A percentile compares a stretch with the other conserved stretches of the same genome.
Conservation (phyloP, 306 rosid species). For the Pyrus pyrifolia region DNA sequence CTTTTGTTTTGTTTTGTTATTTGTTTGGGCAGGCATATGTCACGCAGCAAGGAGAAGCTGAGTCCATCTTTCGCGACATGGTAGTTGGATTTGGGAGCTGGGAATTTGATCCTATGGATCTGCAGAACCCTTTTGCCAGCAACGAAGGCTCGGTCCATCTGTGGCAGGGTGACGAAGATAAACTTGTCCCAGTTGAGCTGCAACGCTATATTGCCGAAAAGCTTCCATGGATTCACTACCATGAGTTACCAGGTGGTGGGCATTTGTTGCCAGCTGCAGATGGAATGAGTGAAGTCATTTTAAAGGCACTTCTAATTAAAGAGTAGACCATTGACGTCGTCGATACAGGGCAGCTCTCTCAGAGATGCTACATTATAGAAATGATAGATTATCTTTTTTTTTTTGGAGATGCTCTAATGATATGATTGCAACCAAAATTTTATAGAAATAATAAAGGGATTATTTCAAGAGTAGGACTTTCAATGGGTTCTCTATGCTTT, state of each 20-base stretch:
- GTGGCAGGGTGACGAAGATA: conserved; percentile 70
- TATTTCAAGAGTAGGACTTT: too few species aligned
- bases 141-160: conserved; percentile 42
- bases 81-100: conserved; percentile 52
- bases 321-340: not conserved
- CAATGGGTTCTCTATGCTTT: fast-evolving
- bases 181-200: conserved; percentile 27
- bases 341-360: not conserved
- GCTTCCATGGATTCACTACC: conserved; percentile 67
- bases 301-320: conserved; percentile 28
- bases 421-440: too few species aligned
- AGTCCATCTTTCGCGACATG: conserved; percentile 46
- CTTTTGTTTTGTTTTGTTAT: not conserved
- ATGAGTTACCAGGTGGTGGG: conserved; percentile 59
- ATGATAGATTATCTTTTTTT: too few species aligned
- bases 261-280: conserved; percentile 33
- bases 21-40: conserved; percentile 20
- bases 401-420: too few species aligned
- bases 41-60: conserved; percentile 44
- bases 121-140: conserved; percentile 44
- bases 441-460: too few species aligned
- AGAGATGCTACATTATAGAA: not conserved
- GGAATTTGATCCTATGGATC: conserved; percentile 49
- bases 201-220: conserved; percentile 40
- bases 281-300: conserved; percentile 24